Conservation (phyloP, 164 flowering plant genomes). For the Sextonia rubra region DNA sequence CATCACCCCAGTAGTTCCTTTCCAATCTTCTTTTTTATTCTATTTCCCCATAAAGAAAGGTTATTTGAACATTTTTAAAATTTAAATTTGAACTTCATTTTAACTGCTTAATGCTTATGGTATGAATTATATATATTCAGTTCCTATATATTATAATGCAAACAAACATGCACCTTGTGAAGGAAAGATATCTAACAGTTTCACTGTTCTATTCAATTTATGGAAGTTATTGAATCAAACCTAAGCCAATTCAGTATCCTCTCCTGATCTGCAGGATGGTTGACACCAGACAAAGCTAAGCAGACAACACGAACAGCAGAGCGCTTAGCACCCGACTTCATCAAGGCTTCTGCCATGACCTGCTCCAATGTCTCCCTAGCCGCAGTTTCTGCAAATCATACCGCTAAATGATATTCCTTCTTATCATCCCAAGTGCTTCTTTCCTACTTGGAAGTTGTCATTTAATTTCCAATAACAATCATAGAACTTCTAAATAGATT, state of each 20-base stretch:
- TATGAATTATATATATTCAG: no score
- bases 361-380: conserved; percentile 77
- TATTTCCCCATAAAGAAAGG: no score
- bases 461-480: background rate
- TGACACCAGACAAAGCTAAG: conserved; percentile 87
- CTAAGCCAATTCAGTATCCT: conserved; percentile 80
- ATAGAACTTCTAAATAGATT: background rate
- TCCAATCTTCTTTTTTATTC: no score
- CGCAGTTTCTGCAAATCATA: conserved; percentile 50
- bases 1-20: no score
- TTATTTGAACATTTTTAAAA: no score
- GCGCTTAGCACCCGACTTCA: conserved; percentile 46
- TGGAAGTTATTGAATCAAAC: conserved; percentile 26
- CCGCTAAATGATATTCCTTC: background rate
- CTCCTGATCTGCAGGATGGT: conserved; percentile 81
- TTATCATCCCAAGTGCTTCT: background rate
- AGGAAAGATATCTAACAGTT: no score
- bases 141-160: no score
- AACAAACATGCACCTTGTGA: no score
- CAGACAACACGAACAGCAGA: conserved; percentile 84
- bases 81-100: no score
- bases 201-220: no score
- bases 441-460: background rate
- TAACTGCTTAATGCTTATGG: no score
- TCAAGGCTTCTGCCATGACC: conserved; percentile 82